These are phyloP conservation scores for Macrolepiota albuminosa DNA, from an alignment of 768 basidiomycete genomes.

Conservation along the genomic window DNA sequence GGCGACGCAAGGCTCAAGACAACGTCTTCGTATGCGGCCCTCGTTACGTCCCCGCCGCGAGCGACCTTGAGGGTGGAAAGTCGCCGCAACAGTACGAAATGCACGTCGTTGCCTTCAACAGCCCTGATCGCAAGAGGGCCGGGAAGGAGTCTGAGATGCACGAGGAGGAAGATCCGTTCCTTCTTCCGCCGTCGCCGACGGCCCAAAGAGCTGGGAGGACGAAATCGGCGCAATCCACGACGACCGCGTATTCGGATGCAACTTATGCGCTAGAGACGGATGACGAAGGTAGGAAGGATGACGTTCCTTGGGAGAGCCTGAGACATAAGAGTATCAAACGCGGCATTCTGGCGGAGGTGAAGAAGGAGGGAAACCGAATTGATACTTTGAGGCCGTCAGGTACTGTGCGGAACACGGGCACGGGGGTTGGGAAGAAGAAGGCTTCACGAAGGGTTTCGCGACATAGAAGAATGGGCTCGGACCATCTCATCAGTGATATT, in stretches of 20 bases:
- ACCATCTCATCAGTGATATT: conserved; percentile 18
- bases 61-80: conserved; percentile 14
- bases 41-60: conserved; percentile 21
- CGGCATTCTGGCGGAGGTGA: conserved; percentile 40
- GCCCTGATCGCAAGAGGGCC: conserved; percentile 13
- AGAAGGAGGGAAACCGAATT: conserved; percentile 28
- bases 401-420: conserved; percentile 10
- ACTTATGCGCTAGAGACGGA: conserved; percentile 18
- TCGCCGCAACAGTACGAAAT: conserved; percentile 7
- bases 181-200: conserved; percentile 14
- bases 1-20: conserved; percentile 14
- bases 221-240: conserved; percentile 14
- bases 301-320: conserved; percentile 38
- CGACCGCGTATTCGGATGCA: conserved; percentile 6
- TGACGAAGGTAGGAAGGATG: conserved; percentile 14
- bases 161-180: conserved; percentile 18
- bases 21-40: conserved; percentile 13
- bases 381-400: conserved; percentile 25
- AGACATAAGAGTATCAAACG: conserved; percentile 50
- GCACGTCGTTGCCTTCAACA: conserved; percentile 10
- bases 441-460: conserved; percentile 12
- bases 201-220: conserved; percentile 4
- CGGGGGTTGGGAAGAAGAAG: neutral
- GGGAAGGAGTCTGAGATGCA: neutral
- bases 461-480: conserved; percentile 23